A percentile compares a stretch with the other conserved stretches of the same genome.
These are phyloP conservation scores for Suillus weaverae DNA, from an alignment of 768 basidiomycete genomes.

Conservation along the genomic window DNA sequence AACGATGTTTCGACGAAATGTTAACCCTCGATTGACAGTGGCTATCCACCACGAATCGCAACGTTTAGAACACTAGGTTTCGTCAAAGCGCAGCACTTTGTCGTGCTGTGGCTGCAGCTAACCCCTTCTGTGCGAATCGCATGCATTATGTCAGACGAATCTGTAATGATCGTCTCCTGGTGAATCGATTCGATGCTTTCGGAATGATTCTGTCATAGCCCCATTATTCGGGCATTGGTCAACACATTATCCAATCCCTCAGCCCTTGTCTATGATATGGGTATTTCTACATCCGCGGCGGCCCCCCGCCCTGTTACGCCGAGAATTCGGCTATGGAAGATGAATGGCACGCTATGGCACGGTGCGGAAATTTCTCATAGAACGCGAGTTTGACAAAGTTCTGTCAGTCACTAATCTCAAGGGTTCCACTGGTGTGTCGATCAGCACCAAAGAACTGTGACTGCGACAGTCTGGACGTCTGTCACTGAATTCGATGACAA, in stretches of 20 bases:
- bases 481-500: not conserved
- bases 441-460: not conserved
- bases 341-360: not conserved
- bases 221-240: slow-evolving; percentile 1
- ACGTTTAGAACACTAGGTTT: not conserved
- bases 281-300: slow-evolving; percentile 2
- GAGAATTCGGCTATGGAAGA: not conserved
- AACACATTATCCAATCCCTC: not conserved
- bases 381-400: not conserved
- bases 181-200: not conserved
- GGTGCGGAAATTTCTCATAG: not conserved
- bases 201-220: not conserved
- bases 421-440: not conserved
- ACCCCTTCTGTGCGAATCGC: not conserved
- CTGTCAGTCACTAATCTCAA: not conserved
- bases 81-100: not conserved
- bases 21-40: not conserved
- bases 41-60: not conserved
- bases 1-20: not conserved
- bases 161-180: slow-evolving; percentile 1
- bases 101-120: not conserved
- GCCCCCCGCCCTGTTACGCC: slow-evolving; percentile 5
- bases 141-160: not conserved
- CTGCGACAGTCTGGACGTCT: not conserved
- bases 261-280: slow-evolving; percentile 3